phyloP scores from a whole-genome alignment of 179 eudicot genomes.

The Beta lomatogona region DNA sequence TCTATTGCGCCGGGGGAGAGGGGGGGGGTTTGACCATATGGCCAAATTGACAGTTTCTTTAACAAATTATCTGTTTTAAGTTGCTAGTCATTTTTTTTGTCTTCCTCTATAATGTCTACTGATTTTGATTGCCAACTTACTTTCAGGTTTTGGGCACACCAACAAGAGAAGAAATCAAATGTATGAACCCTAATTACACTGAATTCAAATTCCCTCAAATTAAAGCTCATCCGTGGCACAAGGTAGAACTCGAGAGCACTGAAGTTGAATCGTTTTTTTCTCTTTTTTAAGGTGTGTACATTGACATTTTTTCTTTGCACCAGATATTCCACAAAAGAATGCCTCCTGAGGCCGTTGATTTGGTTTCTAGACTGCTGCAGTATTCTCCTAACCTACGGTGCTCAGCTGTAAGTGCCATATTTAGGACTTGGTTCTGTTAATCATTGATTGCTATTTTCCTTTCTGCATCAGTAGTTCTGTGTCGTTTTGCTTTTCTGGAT shows the following conservation, averaged over 20 bases:
- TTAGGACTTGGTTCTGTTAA: not conserved
- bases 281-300: not conserved
- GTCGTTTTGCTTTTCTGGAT: not conserved
- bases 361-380: conserved; percentile 61
- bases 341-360: conserved; percentile 68
- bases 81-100: not conserved
- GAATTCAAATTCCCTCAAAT: conserved; percentile 71
- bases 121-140: not conserved
- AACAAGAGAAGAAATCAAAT: conserved; percentile 71
- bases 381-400: conserved; percentile 68
- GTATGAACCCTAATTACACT: conserved; percentile 76
- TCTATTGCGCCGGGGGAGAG: not conserved
- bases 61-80: not conserved
- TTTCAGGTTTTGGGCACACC: conserved; percentile 67
- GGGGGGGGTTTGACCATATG: too few species aligned
- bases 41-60: too few species aligned
- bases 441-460: not conserved
- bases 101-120: not conserved
- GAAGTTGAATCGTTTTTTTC: not conserved
- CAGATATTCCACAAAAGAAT: conserved; percentile 63
- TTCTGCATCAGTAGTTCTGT: not conserved
- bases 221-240: conserved; percentile 72
- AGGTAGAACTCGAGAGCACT: conserved; percentile 35
- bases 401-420: conserved; percentile 47
- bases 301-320: not conserved